Evolutionary conservation across 78 protist genomes (phyloP).

Genomic region (Diacronema lutheri): DNA sequence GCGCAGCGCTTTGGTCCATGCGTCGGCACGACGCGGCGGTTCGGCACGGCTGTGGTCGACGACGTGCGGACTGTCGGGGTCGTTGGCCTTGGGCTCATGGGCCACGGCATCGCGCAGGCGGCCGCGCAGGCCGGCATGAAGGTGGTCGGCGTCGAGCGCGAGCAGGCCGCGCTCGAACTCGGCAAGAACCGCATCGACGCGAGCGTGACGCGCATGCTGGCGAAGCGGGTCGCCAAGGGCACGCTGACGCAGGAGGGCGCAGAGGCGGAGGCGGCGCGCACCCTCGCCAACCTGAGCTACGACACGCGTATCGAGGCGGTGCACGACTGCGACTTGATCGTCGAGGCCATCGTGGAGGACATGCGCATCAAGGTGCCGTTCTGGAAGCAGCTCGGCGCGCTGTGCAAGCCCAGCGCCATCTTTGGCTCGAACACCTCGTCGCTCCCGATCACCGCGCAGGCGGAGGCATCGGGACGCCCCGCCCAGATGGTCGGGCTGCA

Average conservation of each 20-base stretch:
- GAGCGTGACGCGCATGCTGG: neutral
- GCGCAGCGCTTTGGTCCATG: no score
- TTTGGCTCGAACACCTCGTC: constrained; percentile 55
- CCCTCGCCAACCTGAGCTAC: constrained; percentile 1
- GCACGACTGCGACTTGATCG: constrained; percentile 5
- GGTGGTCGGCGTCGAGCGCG: constrained; percentile 15
- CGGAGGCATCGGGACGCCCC: neutral
- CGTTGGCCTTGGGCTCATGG: constrained; percentile 42
- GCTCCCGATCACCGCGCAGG: constrained; percentile 14
- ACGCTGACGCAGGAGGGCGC: neutral
- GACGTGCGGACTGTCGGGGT: no score
- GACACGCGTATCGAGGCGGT: neutral
- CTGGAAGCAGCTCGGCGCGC: no score
- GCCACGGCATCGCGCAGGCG: constrained; percentile 42
- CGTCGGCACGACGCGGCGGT: no score
- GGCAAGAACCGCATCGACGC: neutral
- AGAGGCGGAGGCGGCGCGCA: neutral
- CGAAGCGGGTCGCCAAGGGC: neutral
- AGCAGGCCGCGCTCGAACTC: neutral
- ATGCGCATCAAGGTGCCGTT: neutral
- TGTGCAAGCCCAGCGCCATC: constrained; percentile 8
- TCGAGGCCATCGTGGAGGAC: constrained; percentile 41
- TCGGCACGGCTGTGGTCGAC: no score
- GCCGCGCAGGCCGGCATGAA: neutral
- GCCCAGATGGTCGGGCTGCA: constrained; percentile 52